phyloP scores from a whole-genome alignment of 805 yeast genomes.

The Metschnikowia gelsemii region DNA sequence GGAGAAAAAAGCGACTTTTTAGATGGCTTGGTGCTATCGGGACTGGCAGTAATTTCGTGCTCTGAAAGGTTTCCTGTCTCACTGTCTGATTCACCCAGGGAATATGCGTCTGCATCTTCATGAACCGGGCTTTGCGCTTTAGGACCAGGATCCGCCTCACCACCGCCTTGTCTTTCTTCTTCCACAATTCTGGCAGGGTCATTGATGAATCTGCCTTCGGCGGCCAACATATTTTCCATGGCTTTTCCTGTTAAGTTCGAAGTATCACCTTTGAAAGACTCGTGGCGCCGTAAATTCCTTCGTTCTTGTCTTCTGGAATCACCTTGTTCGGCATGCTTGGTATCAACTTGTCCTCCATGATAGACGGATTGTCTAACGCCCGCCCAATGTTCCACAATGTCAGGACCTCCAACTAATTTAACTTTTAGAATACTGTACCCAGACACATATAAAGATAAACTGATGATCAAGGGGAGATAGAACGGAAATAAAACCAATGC shows the following conservation, averaged over 20 bases:
- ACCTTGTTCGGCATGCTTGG: constrained; percentile 34
- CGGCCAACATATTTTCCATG: constrained; percentile 38
- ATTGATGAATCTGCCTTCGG: constrained; percentile 29
- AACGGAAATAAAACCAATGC: constrained; percentile 41
- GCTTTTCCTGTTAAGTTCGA: constrained; percentile 37
- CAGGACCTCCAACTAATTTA: constrained; percentile 26
- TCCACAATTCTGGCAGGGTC: constrained; percentile 15
- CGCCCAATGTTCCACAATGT: constrained; percentile 33
- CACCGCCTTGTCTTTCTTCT: constrained; percentile 12
- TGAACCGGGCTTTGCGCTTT: constrained; percentile 3
- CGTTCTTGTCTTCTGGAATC: constrained; percentile 30
- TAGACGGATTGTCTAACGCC: constrained; percentile 34
- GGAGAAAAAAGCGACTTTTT: background rate
- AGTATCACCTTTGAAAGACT: constrained; percentile 43
- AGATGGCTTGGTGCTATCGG: background rate
- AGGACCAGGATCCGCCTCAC: constrained; percentile 14
- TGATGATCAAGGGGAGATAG: constrained; percentile 50
- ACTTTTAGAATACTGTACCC: constrained; percentile 42
- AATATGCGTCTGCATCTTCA: background rate
- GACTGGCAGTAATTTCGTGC: background rate
- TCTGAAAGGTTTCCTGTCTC: background rate
- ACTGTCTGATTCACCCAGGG: constrained; percentile 3
- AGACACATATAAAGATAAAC: constrained; percentile 35
- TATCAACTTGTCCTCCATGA: constrained; percentile 30
- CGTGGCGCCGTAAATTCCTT: constrained; percentile 27